Evolutionary conservation across 2,329 filamentous ascomycete genomes (phyloP), one percentile per base, ranked within the genome.

Genomic region (Diaporthe vaccinii): DNA sequence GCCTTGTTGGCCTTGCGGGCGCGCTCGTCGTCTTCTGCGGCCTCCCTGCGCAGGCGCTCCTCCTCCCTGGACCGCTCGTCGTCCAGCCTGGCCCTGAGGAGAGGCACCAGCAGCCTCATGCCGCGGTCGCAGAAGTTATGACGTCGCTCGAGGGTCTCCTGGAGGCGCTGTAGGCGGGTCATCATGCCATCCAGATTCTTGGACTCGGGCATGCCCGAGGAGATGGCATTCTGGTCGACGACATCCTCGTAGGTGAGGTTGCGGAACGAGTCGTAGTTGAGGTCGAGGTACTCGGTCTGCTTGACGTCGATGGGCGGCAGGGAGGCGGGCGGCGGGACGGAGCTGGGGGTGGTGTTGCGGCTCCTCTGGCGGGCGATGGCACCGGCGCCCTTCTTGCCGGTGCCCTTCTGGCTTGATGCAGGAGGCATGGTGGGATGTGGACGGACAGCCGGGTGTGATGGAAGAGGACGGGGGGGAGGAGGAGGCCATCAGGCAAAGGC

Each of bases 311-410:
- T 86, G 7, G 88, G 86, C 2, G 90, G 90, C 53, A 91, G 87
- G 83, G 79, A 88, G 80, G 86, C 89, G 81, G 82, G 88, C 79
- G 83, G 85, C 80, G 83, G 84, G 77, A 82, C 84, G 46, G 90
- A 89, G 80, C 90, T 89, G 49, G 94, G 94, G 22, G 94, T 96
- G 49, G 93, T 94, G 83, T 95, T 96, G 81, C 94, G 92, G 82
- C 93, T 95, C 77, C 91, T 88, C 79, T 92, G 93, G 79, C 92
- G 91, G 70, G 87, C 84, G 76, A 91, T 89, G 79, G 89, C 89
- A 78, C 88, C 88, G 76, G 87, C 86, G 67, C 87, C 87, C 85
- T 94, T 94, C 86, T 93, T 93, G 82, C 91, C 88, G 36, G 90
- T 91, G 75, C 91, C 91, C 80, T 91, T 91, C 80, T 92, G 89